phyloP scores from a whole-genome alignment of 305 asterid species.

The Fraxinus ornus region DNA sequence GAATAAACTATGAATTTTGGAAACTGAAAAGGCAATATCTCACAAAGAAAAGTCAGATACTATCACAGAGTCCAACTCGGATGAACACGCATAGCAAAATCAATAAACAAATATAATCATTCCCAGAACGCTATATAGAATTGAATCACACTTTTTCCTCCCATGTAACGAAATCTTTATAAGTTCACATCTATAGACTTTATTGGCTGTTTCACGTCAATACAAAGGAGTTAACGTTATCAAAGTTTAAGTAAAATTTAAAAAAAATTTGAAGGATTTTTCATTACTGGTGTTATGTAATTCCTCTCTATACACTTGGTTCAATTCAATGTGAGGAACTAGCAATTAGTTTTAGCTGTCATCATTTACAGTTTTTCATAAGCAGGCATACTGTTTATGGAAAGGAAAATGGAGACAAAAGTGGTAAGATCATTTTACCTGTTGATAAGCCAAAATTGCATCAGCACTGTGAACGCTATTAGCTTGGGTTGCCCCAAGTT shows the following conservation, averaged over 20 bases:
- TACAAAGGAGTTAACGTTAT: neutral
- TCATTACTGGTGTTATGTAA: neutral
- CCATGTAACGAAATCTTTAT: neutral
- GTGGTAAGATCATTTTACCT: slow-evolving; percentile 42
- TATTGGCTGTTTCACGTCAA: slow-evolving; percentile 9
- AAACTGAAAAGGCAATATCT: slow-evolving; percentile 18
- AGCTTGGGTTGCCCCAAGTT: slow-evolving; percentile 99
- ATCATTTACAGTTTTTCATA: slow-evolving; percentile 1
- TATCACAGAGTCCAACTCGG: neutral
- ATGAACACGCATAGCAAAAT: neutral
- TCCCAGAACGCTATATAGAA: neutral
- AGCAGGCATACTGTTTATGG: neutral
- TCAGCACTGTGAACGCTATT: slow-evolving; percentile 96
- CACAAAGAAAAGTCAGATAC: slow-evolving; percentile 14
- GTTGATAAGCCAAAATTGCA: slow-evolving; percentile 94
- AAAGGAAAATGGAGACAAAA: slow-evolving; percentile 2
- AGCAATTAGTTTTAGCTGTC: slow-evolving; percentile 9
- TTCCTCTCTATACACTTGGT: slow-evolving; percentile 5
- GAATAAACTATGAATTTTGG: slow-evolving; percentile 17
- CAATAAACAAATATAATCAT: neutral
- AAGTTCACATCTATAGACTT: neutral
- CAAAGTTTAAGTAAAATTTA: neutral
- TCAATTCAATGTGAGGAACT: slow-evolving; percentile 16
- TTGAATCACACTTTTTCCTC: neutral
- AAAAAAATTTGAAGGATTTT: neutral